Evolutionary conservation across 2,329 filamentous ascomycete species (phyloP), one percentile per base, ranked within the genome.

Genomic region (Stachybotrys echinatus): DNA sequence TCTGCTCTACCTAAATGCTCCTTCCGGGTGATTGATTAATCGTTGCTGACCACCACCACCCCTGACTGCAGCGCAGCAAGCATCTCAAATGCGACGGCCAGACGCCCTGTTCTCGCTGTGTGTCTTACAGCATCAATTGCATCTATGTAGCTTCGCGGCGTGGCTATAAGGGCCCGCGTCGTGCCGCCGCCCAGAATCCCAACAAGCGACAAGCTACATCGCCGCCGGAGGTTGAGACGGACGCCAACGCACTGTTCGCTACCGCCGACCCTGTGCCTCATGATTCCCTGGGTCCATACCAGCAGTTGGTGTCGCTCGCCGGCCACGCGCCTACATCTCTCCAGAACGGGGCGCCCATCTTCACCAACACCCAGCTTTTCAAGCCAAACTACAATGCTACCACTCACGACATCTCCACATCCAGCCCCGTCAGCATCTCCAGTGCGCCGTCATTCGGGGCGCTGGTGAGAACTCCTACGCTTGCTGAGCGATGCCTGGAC

Each of bases 71-170:
- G 80, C 74, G 80, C 47, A 70, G 63, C 55, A 83, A 88, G 61
- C 88, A 92, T 65, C 75, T 91, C 45, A 92, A 89, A 64, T 92
- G 88, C 63, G 85, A 91, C 65, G 87, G 86, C 23, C 69, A 74
- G 37, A 83, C 70, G 27, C 87, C 88, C 12, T 92, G 88, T 67
- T 76, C 79, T 44, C 82, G 88, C 48, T 92, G 88, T 66, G 69
- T 70, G 20, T 67, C 72, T 47, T 76, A 78, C 45, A 77, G 78
- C 50, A 70, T 75, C 18, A 75, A 84, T 45, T 92, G 88, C 65
- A 70, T 83, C 60, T 91, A 89, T 63, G 81, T 89, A 45, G 83
- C 85, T 42, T 90, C 87, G 38, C 83, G 87, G 42, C 80, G 88
- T 53, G 88, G 88, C 23, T 89, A 88, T 71, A 89, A 87, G 66